Evolutionary conservation across 805 yeast genomes (phyloP), one percentile per base, ranked within the genome.

Genomic region (Nakazawaea populi): DNA sequence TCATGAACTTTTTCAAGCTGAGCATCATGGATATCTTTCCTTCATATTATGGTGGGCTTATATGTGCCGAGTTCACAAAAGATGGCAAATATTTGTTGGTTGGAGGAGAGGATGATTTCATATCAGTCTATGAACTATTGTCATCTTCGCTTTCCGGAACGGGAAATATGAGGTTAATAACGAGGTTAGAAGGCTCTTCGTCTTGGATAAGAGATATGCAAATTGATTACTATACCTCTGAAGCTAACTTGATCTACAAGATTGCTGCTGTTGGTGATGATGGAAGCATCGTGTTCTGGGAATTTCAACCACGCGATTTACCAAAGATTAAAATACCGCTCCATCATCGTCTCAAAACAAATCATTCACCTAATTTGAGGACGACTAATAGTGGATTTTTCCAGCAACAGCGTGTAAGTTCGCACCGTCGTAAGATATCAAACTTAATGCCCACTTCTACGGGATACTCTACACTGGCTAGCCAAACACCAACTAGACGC

Each of bases 31-130:
- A 84, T 56, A 68, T 83, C 1, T 63, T 80, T 35, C 80, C 87
- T 4, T 76, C 85, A 36, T 83, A 82, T 58, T 87, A 82, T 61
- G 87, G 85, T 36, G 89, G 89, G 0, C 66, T 84, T 9, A 64
- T 76, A 32, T 74, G 79, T 55, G 61, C 77, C 24, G 70, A 66
- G 42, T 72, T 78, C 51, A 75, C 82, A 0, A 67, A 68, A 3
- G 83, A 79, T 56, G 75, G 71, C 36, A 73, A 70, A 53, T 79
- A 74, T 54, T 60, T 79, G 27, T 38, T 68, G 10, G 63, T 72
- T n/a, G 87, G 82, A 3, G 82, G 83, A 4, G 77, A 76, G 56
- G 83, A 79, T 59, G 85, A 79, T 54, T 58, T 71, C 49, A 71
- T 79, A 8, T 60, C 74, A 10, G 60, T 79, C 4, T 76, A 71